Evolutionary conservation across 495 filamentous ascomycete species (phyloP).

Genomic region (Penicillium roqueforti): DNA sequence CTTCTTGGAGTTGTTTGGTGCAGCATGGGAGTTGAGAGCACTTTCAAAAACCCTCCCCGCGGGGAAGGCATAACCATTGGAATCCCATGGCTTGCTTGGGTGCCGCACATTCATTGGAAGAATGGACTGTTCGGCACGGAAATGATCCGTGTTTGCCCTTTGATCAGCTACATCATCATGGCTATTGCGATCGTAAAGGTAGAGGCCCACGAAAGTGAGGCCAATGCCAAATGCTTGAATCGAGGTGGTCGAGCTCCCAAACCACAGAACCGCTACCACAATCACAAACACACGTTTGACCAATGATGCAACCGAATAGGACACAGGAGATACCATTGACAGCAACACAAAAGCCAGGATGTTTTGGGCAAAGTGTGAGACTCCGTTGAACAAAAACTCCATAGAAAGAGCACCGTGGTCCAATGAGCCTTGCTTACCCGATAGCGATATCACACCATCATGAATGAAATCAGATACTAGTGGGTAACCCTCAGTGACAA

Average conservation of each 20-base stretch:
- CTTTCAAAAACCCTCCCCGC: conserved; percentile 25
- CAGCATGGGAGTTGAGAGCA: conserved; percentile 26
- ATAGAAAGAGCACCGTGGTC: conserved; percentile 73
- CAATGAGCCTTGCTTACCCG: conserved; percentile 58
- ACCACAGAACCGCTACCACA: conserved; percentile 92
- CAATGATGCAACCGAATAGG: conserved; percentile 90
- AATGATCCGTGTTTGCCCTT: conserved; percentile 52
- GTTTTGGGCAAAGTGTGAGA: conserved; percentile 95
- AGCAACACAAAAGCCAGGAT: conserved; percentile 90
- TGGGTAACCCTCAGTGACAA: conserved; percentile 79
- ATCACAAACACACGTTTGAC: conserved; percentile 98
- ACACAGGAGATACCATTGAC: conserved; percentile 89
- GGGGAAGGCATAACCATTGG: conserved; percentile 41
- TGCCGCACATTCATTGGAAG: conserved; percentile 59
- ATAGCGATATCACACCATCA: conserved; percentile 64
- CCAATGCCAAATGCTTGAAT: conserved; percentile 80
- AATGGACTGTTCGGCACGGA: conserved; percentile 57
- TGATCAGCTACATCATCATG: conserved; percentile 81
- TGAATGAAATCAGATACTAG: conserved; percentile 49
- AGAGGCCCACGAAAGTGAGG: conserved; percentile 88
- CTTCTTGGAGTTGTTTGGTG: conserved; percentile 53
- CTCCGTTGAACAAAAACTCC: conserved; percentile 95
- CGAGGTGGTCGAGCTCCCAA: conserved; percentile 77
- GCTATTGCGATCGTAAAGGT: conserved; percentile 91
- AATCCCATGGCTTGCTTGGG: conserved; percentile 34